A percentile compares a stretch with the other conserved stretches of the same genome.
Evolutionary conservation across 2,329 filamentous ascomycete species (phyloP).

Genomic region (Penicillium fuscoglaucum): DNA sequence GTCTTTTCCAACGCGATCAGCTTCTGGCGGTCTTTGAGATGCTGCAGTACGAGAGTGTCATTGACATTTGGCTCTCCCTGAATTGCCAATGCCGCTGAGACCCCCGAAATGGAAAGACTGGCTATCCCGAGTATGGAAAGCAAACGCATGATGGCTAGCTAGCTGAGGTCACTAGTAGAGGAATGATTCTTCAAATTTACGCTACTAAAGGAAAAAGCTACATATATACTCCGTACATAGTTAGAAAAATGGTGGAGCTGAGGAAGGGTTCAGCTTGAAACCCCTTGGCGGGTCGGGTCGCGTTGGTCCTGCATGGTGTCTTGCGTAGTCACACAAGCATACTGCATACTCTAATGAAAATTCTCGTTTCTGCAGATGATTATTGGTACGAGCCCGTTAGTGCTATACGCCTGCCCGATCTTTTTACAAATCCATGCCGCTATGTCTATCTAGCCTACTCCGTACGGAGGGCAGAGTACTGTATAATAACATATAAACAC

Average conservation of each 20-base stretch:
- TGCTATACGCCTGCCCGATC: too few species aligned
- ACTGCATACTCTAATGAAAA: neutral
- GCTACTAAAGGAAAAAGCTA: neutral
- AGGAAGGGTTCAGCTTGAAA: neutral
- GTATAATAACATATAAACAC: neutral
- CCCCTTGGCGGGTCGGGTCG: neutral
- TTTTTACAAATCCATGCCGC: neutral
- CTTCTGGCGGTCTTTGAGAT: conserved; percentile 68
- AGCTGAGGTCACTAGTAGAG: neutral
- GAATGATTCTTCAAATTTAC: neutral
- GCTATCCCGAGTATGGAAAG: neutral
- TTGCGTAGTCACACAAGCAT: neutral
- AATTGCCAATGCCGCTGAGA: neutral
- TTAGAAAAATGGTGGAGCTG: neutral
- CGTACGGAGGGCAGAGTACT: neutral
- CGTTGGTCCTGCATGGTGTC: neutral
- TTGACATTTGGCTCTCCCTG: conserved; percentile 11
- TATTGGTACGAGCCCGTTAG: neutral
- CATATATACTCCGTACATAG: neutral
- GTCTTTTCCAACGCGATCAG: conserved; percentile 78
- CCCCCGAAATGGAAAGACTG: neutral
- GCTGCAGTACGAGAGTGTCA: conserved; percentile 56
- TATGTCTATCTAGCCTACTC: neutral
- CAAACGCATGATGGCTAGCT: neutral
- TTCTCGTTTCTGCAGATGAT: neutral